Conservation (phyloP, 306 rosid genomes). For the Styphnolobium japonicum region DNA sequence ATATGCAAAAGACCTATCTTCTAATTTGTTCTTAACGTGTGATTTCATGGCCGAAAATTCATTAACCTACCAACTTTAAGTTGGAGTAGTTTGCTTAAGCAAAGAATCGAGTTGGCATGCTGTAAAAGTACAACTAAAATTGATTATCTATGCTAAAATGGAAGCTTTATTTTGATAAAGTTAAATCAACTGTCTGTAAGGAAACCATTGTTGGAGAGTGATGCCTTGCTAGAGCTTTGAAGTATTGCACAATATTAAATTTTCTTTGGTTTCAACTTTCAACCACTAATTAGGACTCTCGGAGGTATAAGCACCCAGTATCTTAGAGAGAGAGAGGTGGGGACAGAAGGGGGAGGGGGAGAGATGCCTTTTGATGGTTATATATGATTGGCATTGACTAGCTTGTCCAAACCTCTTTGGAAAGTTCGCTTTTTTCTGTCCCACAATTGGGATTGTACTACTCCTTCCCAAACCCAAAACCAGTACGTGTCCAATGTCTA, state of each 20-base stretch:
- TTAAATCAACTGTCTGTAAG: neutral
- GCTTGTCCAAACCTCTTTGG: conserved; percentile 85
- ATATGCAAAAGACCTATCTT: conserved; percentile 3
- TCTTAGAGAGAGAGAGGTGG: conserved; percentile 4
- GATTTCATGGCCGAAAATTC: conserved; percentile 18
- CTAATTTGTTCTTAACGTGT: neutral
- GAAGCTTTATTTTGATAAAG: conserved; percentile 11
- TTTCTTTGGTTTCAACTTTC: neutral
- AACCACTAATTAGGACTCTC: neutral
- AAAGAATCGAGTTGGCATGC: conserved; percentile 14
- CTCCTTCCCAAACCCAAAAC: conserved; percentile 37
- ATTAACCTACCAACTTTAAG: conserved; percentile 18
- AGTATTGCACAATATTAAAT: conserved; percentile 1
- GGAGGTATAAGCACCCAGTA: neutral
- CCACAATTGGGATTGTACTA: conserved; percentile 44
- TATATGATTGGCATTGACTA: conserved; percentile 92
- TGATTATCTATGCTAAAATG: neutral
- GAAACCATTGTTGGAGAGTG: neutral
- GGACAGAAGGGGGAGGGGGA: conserved; percentile 11
- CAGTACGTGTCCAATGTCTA: conserved; percentile 1
- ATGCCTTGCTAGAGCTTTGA: neutral
- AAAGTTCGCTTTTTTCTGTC: conserved; percentile 65
- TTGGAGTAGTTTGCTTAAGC: conserved; percentile 22
- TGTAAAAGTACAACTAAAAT: neutral
- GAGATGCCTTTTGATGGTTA: conserved; percentile 55